phyloP scores from a whole-genome alignment of 768 basidiomycete species.

The Paxillus rubicundulus region DNA sequence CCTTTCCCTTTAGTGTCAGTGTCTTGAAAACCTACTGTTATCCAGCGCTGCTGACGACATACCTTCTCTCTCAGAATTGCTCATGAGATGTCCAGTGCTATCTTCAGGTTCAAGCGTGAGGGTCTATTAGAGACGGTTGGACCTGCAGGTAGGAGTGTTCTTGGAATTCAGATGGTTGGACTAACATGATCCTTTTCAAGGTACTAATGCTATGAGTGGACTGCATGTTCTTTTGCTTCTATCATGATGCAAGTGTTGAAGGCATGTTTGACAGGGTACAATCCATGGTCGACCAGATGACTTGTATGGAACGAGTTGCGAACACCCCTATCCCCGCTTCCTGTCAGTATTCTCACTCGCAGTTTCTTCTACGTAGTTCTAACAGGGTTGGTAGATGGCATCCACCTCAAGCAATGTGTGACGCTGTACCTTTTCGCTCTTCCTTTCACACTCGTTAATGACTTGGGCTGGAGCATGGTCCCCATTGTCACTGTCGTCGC shows the following conservation, averaged over 20 bases:
- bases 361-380: constrained; percentile 6
- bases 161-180: not conserved
- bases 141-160: constrained; percentile 48
- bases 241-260: constrained; percentile 5
- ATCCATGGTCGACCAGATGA: constrained; percentile 81
- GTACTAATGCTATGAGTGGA: constrained; percentile 72
- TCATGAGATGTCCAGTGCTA: constrained; percentile 67
- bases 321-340: constrained; percentile 82
- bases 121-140: constrained; percentile 88
- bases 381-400: constrained; percentile 54
- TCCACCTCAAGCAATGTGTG: constrained; percentile 96
- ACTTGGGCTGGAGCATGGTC: constrained; percentile 80
- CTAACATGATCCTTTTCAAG: constrained; percentile 33
- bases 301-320: constrained; percentile 86
- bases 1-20: constrained; percentile 80
- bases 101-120: constrained; percentile 75
- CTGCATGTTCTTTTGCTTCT: constrained; percentile 41
- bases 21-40: not conserved
- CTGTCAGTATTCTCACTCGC: constrained; percentile 42
- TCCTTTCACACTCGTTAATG: constrained; percentile 80
- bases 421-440: constrained; percentile 88
- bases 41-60: not conserved
- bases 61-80: constrained; percentile 53
- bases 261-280: constrained; percentile 53
- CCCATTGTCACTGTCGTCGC: constrained; percentile 85